These are phyloP conservation scores for Umbelopsis sp. DNA, from an alignment of 192 early-diverging fungal genomes.

Conservation along the genomic window DNA sequence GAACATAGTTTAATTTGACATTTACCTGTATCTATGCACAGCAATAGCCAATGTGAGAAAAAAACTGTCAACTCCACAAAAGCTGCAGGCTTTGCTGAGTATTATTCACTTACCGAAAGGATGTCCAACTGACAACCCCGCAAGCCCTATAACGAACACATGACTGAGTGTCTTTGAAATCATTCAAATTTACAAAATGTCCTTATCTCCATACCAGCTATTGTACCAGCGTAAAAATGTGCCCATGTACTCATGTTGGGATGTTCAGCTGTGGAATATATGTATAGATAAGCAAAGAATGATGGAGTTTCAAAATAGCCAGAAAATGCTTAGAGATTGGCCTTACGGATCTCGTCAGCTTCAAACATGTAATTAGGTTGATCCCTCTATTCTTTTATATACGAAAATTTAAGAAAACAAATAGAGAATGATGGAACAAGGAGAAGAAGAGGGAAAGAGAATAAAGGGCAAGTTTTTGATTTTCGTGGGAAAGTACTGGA, in stretches of 20 bases:
- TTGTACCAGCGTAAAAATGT: conserved; percentile 30
- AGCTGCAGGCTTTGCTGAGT: background rate
- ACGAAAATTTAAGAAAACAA: background rate
- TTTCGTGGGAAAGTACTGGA: background rate
- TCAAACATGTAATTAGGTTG: conserved; percentile 30
- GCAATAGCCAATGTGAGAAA: background rate
- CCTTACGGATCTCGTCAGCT: conserved; percentile 42
- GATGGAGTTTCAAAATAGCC: background rate
- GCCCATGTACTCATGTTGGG: conserved; percentile 26
- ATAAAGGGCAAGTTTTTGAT: background rate
- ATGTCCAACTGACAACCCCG: conserved; percentile 61
- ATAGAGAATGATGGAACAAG: background rate
- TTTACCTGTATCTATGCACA: conserved; percentile 32
- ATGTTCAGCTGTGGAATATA: conserved; percentile 27
- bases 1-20: background rate
- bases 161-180: background rate
- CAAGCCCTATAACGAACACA: conserved; percentile 46
- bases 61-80: background rate
- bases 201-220: conserved; percentile 24
- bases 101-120: conserved; percentile 54
- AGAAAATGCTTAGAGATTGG: background rate
- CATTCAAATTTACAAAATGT: too few species aligned
- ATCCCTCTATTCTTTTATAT: background rate
- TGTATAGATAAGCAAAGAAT: background rate
- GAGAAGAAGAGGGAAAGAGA: background rate